phyloP scores from a whole-genome alignment of 306 rosid species.

The Quercus variabilis region DNA sequence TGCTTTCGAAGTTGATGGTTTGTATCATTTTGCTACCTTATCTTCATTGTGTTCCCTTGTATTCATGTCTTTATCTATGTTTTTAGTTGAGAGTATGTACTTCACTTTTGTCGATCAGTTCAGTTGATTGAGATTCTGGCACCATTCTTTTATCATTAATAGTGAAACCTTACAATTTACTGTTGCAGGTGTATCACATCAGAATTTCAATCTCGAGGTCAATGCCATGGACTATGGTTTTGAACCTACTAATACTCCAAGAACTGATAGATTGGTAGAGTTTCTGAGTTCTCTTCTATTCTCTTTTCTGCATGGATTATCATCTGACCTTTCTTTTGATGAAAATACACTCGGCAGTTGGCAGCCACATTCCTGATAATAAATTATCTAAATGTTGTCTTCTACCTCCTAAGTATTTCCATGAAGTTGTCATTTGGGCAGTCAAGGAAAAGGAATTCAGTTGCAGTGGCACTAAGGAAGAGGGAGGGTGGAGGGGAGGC shows the following conservation, averaged over 20 bases:
- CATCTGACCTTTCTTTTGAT: slow-evolving; percentile 2
- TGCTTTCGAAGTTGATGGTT: slow-evolving; percentile 65
- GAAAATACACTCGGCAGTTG: background rate
- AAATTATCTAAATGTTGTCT: background rate
- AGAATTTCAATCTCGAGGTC: slow-evolving; percentile 77
- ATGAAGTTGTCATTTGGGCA: background rate
- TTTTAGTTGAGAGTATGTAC: background rate
- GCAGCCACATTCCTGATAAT: slow-evolving; percentile 1
- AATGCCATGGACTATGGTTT: slow-evolving; percentile 85
- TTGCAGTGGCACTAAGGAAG: too few species aligned
- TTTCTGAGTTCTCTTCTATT: slow-evolving; percentile 15
- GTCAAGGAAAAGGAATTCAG: background rate
- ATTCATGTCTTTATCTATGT: background rate
- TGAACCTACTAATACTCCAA: slow-evolving; percentile 86
- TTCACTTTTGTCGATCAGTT: slow-evolving; percentile 1
- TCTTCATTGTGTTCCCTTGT: slow-evolving; percentile 4
- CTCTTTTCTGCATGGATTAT: background rate
- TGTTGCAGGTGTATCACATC: slow-evolving; percentile 77
- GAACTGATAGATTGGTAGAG: slow-evolving; percentile 93
- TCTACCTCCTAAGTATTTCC: background rate
- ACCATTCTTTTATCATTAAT: background rate
- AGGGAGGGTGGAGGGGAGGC: too few species aligned
- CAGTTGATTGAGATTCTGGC: slow-evolving; percentile 15
- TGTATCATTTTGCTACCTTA: slow-evolving; percentile 22
- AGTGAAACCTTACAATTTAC: slow-evolving; percentile 22